Conservation (phyloP, 768 basidiomycete species). For the Chiua virens region DNA sequence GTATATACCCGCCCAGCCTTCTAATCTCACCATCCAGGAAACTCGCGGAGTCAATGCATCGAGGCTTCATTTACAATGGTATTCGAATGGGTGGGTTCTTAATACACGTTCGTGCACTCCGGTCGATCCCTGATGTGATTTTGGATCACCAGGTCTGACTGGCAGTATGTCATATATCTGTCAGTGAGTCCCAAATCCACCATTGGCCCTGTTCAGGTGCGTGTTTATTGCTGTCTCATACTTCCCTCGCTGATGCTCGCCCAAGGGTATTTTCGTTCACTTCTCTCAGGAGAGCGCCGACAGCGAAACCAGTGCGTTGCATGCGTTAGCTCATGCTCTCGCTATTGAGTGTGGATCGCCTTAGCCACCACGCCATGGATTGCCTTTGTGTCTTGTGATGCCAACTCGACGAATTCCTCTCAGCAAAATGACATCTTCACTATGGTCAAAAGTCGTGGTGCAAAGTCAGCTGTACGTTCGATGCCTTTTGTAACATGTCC, state of each 20-base stretch:
- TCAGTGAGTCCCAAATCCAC: constrained; percentile 48
- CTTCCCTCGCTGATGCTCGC: constrained; percentile 1
- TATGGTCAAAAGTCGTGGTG: constrained; percentile 74
- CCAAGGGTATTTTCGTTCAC: constrained; percentile 78
- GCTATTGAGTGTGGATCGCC: constrained; percentile 14
- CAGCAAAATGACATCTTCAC: constrained; percentile 75
- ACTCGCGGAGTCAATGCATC: constrained; percentile 51
- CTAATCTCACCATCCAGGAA: constrained; percentile 58
- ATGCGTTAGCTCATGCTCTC: constrained; percentile 30
- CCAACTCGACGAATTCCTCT: constrained; percentile 66
- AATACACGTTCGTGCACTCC: not conserved
- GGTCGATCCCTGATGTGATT: constrained; percentile 10
- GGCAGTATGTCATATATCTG: constrained; percentile 59
- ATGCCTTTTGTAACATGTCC: not conserved
- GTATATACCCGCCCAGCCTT: constrained; percentile 74
- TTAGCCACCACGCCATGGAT: constrained; percentile 85
- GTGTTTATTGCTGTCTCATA: constrained; percentile 7
- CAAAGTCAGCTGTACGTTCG: constrained; percentile 67
- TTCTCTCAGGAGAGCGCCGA: constrained; percentile 65
- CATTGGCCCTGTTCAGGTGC: constrained; percentile 55
- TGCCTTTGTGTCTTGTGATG: constrained; percentile 82
- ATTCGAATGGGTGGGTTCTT: constrained; percentile 44
- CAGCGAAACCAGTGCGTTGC: constrained; percentile 47
- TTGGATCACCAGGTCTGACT: constrained; percentile 42
- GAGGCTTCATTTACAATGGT: constrained; percentile 61